phyloP scores from a whole-genome alignment of 1,139 yeast species.

The Candida gigantensis region DNA sequence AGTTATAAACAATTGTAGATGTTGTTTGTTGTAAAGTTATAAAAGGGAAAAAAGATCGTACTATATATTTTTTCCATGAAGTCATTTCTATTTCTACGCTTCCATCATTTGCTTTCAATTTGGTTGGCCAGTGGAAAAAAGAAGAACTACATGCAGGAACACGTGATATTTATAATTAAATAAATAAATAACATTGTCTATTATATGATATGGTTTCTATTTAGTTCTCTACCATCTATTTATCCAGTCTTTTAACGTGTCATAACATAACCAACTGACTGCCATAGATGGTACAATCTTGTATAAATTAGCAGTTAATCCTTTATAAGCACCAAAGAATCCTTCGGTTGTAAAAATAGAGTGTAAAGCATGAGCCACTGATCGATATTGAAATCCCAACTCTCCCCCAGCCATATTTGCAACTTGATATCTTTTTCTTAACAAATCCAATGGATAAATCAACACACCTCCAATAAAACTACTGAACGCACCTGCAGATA shows the following conservation, averaged over 20 bases:
- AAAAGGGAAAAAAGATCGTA: constrained; percentile 2
- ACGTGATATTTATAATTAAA: constrained; percentile 1
- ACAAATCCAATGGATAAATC: constrained; percentile 87
- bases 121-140: constrained; percentile 18
- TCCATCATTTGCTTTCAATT: constrained; percentile 10
- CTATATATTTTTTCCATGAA: constrained; percentile 5
- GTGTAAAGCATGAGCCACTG: constrained; percentile 69
- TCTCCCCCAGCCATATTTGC: constrained; percentile 78
- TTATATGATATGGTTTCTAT: no score
- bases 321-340: constrained; percentile 78
- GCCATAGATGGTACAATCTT: constrained; percentile 96
- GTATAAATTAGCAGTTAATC: constrained; percentile 83
- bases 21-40: not conserved
- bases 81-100: no score
- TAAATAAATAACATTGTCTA: no score
- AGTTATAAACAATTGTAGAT: no score
- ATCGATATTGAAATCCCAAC: constrained; percentile 75
- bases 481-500: constrained; percentile 79
- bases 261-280: constrained; percentile 88
- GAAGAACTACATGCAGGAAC: constrained; percentile 10
- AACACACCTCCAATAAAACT: constrained; percentile 72
- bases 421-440: constrained; percentile 89
- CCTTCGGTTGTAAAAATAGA: constrained; percentile 78
- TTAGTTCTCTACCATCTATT: constrained; percentile 28
- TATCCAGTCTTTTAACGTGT: constrained; percentile 52